Conservation (phyloP, 2,329 filamentous ascomycete genomes). For the Ophiostoma quercus region DNA sequence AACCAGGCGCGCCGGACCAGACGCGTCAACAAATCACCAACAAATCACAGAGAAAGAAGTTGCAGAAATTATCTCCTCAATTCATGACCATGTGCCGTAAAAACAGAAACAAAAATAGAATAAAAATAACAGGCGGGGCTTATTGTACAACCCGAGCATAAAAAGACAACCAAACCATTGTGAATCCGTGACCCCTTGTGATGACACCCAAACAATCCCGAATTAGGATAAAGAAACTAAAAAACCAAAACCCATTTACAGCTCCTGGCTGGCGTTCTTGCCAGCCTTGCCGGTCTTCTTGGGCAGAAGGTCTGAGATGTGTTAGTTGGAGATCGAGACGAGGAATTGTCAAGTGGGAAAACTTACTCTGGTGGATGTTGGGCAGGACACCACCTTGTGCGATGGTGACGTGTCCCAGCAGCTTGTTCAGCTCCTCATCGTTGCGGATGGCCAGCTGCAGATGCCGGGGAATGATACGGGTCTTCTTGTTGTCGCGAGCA, state of each 20-base stretch:
- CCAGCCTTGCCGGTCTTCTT: slow-evolving; percentile 98
- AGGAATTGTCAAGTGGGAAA: slow-evolving; percentile 9
- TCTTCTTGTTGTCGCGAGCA: slow-evolving; percentile 99
- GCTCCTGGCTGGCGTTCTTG: slow-evolving; percentile 90
- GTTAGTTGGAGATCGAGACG: slow-evolving; percentile 28
- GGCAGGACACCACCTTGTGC: slow-evolving; percentile 97
- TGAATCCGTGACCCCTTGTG: slow-evolving; percentile 73
- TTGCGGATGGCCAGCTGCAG: slow-evolving; percentile 98
- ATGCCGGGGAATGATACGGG: slow-evolving; percentile 98
- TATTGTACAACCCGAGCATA: slow-evolving; percentile 67
- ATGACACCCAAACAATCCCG: slow-evolving; percentile 65
- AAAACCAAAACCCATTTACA: slow-evolving; percentile 56
- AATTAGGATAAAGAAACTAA: slow-evolving; percentile 57
- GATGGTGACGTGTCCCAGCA: slow-evolving; percentile 95
- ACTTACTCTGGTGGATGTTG: slow-evolving; percentile 97
- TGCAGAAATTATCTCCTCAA: slow-evolving; percentile 46
- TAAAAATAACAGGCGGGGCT: slow-evolving; percentile 44
- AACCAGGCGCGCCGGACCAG: not conserved
- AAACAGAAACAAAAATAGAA: slow-evolving; percentile 22
- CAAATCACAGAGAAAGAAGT: not conserved
- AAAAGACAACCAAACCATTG: slow-evolving; percentile 64
- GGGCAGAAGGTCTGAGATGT: slow-evolving; percentile 75
- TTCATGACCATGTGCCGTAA: slow-evolving; percentile 60
- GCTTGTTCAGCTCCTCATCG: slow-evolving; percentile 98
- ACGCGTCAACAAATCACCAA: not conserved